Evolutionary conservation across 495 filamentous ascomycete species (phyloP), one percentile per base, ranked within the genome.

Genomic region (Aspergillus homomorphus): DNA sequence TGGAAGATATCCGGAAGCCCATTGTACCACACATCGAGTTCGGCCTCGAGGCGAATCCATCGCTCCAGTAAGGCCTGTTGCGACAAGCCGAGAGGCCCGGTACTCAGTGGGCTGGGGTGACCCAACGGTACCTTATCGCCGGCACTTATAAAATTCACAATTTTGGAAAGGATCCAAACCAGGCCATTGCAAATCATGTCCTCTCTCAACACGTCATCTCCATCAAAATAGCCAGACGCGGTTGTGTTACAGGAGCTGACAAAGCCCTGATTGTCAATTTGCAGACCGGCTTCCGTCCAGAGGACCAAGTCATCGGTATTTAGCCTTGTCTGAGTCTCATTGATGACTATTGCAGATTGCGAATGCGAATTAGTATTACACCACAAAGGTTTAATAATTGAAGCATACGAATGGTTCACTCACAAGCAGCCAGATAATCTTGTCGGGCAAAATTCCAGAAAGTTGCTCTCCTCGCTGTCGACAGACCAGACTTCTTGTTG

Each of bases 381-480:
- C 5, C n/a, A 56, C 24, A 50, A 26, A 50, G 19, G 26, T 41
- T 9, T 24, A 44, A 12, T n/a, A 48, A 52, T 23, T 44, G 26
- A 6, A 45, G 20, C 3, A 10, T 22, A 12, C 1, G n/a, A 30
- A 26, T 50, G 14, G 5, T 21, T 12, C 10, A 77, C 81, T 77
- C 72, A 84, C 82, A 85, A 28, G 84, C 83, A 65, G 82, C 79
- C 9, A 88, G 71, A 69, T 86, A 84, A 63, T 87, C 84, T 63
- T 87, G 84, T 41, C 84, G 73, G 19, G 84, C 85, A 66, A 86
- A 84, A 60, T 86, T 86, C 84, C 84, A 87, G 64, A 87, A 87
- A 1, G 80, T 84, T 6, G 84, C 84, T 62, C 67, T 77, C 4
- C 84, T 74, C 4, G 82, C 82, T 64, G 80, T 82, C 1, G 80